phyloP scores from a whole-genome alignment of 192 early-diverging fungal genomes.

The Podila epigama region DNA sequence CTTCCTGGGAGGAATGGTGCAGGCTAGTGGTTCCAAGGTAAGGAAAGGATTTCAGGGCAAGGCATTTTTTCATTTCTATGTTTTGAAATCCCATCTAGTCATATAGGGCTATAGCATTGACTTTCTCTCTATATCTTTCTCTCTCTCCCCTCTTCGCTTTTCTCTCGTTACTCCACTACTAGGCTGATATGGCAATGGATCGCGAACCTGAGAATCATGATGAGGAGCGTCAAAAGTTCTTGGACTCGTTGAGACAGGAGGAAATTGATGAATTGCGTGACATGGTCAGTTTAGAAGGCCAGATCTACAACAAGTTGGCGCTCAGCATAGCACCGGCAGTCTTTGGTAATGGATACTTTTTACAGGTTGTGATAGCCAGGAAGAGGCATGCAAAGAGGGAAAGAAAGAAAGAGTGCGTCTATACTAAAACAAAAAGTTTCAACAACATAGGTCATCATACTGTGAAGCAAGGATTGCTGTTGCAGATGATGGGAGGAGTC shows the following conservation, averaged over 20 bases:
- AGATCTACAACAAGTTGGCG: slow-evolving; percentile 81
- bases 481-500: slow-evolving; percentile 95
- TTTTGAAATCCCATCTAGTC: too few species aligned
- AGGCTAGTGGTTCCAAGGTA: slow-evolving; percentile 61
- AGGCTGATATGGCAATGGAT: slow-evolving; percentile 35
- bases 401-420: not conserved
- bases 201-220: slow-evolving; percentile 67
- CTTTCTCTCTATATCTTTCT: too few species aligned
- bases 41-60: too few species aligned
- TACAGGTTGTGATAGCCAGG: too few species aligned
- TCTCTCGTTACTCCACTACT: too few species aligned
- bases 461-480: slow-evolving; percentile 93
- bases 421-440: not conserved
- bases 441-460: slow-evolving; percentile 77
- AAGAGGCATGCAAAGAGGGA: not conserved
- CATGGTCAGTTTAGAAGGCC: slow-evolving; percentile 66
- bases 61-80: too few species aligned
- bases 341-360: slow-evolving; percentile 67
- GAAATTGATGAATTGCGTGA: slow-evolving; percentile 80
- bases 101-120: too few species aligned
- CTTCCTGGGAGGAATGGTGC: slow-evolving; percentile 87
- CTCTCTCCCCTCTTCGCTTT: too few species aligned
- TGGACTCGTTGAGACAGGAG: slow-evolving; percentile 68
- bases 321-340: slow-evolving; percentile 89
- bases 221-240: slow-evolving; percentile 68